Base-by-base conservation (phyloP, 495 filamentous ascomycete genomes). In the Physcia stellaris region DNA sequence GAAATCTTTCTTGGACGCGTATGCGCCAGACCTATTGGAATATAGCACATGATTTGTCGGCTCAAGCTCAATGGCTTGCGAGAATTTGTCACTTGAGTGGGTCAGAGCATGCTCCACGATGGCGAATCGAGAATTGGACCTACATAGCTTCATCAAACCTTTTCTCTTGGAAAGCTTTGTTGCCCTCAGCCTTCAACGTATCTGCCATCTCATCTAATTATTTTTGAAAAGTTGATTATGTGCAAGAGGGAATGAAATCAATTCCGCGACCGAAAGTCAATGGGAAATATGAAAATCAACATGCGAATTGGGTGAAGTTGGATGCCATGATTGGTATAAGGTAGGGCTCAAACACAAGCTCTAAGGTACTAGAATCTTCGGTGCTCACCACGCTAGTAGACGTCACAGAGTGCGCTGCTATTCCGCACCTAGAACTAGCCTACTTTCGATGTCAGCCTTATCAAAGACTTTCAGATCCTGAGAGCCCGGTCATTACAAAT, bases 21-120 rank as follows among this genome's bases (percentile, higher is more conserved):
- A 93, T n/a, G 90, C 86, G 35, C 85, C 90, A 6, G 92, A 96
- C 40, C 90, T 79, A 62, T 98, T 98, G 49, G 88, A 95, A 69
- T 90, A 96, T 37, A 98, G 77, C 42, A 98, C 83, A 60, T 98
- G 90, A 59, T 98, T 96, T 42, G 56, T 56, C 16, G 90, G 75
- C 33, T 94, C 83, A 48, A 93, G 60, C n/a, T 72, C 78, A 52
- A 98, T 93, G 32, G 92, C 90, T 64, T 94, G 66, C 35, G 86
- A 77, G 64, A 98, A 98, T 54, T 94, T 87, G 41, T 86, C 80
- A 56, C 86, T 94, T 46, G 24, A n/a, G 19, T n/a, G 22, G 12
- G 24, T 16, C 2, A 31, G 17, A 39, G 46, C 46, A 32, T 12
- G n/a, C 1, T 23, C 11, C n/a, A 34, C 18, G 9, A 13, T 6